Evolutionary conservation across 129 eudicot genomes (phyloP).

Genomic region (Centella asiatica): DNA sequence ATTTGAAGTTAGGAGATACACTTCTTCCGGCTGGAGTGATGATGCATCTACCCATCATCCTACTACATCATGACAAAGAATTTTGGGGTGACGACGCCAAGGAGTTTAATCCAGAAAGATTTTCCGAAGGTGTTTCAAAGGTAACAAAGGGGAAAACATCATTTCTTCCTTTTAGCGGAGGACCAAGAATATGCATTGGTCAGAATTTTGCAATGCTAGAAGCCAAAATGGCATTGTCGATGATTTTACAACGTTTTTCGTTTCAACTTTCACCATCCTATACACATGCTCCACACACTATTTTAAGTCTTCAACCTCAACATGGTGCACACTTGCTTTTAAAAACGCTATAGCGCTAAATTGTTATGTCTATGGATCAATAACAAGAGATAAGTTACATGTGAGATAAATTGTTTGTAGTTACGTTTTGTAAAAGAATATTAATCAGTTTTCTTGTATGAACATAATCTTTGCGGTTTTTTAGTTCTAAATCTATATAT

Average conservation of each 20-base stretch:
- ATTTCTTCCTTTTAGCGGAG: not conserved
- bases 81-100: constrained; percentile 26
- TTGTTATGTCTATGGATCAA: too few relatives aligned
- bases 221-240: too few relatives aligned
- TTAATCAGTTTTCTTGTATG: too few relatives aligned
- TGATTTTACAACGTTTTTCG: not conserved
- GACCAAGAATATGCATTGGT: not conserved
- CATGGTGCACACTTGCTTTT: not conserved
- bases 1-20: constrained; percentile 6
- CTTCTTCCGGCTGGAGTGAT: constrained; percentile 14
- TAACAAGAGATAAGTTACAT: too few relatives aligned
- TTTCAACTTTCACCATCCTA: not conserved
- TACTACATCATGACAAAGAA: constrained; percentile 16
- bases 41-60: not conserved
- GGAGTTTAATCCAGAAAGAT: constrained; percentile 29
- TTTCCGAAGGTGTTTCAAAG: not conserved
- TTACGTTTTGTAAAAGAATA: too few relatives aligned
- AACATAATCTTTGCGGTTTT: too few relatives aligned
- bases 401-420: too few relatives aligned
- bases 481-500: too few relatives aligned
- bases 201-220: too few relatives aligned
- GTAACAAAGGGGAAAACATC: not conserved
- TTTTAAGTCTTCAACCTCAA: not conserved
- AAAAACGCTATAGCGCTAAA: not conserved
- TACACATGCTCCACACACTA: not conserved